A percentile compares a stretch with the other conserved stretches of the same genome.
Evolutionary conservation across 2,329 filamentous ascomycete genomes (phyloP).

Genomic region (Aspergillus sojae): DNA sequence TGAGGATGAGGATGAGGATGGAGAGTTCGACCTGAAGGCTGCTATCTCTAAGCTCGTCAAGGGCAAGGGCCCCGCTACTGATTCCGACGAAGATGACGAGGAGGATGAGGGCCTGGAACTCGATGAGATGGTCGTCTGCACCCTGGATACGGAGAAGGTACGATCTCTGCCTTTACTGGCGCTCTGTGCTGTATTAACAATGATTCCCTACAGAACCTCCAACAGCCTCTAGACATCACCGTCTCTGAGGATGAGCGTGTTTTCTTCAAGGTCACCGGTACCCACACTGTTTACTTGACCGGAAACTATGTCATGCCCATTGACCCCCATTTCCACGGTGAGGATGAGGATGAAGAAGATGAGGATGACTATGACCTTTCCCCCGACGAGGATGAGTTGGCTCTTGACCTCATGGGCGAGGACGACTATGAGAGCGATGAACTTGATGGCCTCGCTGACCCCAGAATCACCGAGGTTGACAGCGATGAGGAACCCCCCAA

Average conservation of each 20-base stretch:
- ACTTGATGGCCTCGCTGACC: slow-evolving; percentile 75
- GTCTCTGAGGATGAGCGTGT: slow-evolving; percentile 85
- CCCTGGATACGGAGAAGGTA: slow-evolving; percentile 90
- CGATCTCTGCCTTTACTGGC: slow-evolving; percentile 30
- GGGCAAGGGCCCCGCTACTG: slow-evolving; percentile 73
- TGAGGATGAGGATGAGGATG: slow-evolving; percentile 66
- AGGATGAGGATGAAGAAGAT: slow-evolving; percentile 66
- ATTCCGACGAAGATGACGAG: slow-evolving; percentile 63
- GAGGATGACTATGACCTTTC: slow-evolving; percentile 81
- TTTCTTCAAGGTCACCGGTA: slow-evolving; percentile 89
- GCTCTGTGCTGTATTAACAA: slow-evolving; percentile 10
- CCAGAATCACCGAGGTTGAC: slow-evolving; percentile 81
- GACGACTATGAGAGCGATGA: slow-evolving; percentile 70
- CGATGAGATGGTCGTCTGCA: slow-evolving; percentile 94
- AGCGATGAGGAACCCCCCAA: slow-evolving; percentile 70
- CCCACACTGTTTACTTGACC: slow-evolving; percentile 87
- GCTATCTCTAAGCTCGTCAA: slow-evolving; percentile 59
- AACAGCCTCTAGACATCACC: slow-evolving; percentile 92
- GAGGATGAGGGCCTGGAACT: slow-evolving; percentile 63
- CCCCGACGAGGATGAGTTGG: slow-evolving; percentile 76
- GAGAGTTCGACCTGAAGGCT: slow-evolving; percentile 54
- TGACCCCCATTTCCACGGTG: slow-evolving; percentile 48
- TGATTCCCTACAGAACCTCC: slow-evolving; percentile 69
- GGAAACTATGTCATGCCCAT: slow-evolving; percentile 89
- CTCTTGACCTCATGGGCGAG: slow-evolving; percentile 52